Evolutionary conservation across 768 basidiomycete species (phyloP), one percentile per base, ranked within the genome.

Genomic region (Macrolepiota albuminosa): DNA sequence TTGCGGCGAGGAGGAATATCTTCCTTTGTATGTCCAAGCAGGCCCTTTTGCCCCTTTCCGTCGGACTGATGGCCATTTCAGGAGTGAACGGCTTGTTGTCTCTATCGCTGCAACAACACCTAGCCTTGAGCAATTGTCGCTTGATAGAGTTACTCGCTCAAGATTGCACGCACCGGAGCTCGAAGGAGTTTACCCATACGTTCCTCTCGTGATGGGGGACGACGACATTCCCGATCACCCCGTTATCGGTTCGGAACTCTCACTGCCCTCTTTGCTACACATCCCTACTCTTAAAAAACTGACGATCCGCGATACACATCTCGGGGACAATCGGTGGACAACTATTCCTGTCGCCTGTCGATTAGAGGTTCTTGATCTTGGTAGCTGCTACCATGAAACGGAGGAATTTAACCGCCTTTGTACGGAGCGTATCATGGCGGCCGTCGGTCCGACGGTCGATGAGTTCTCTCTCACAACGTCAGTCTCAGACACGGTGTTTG

Each of bases 21-120:
- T 69, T 18, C 82, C 81, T 40, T 70, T 84, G 82, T 82, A 69
- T 62, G 80, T 73, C n/a, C 39, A 13, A 42, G 11, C 10, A n/a
- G n/a, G 31, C 48, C 48, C 21, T 18, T 21, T 58, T 40, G 14
- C 42, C 61, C 60, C 24, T 58, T 47, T 55, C 48, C 45, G 40
- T 36, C 29, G 31, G 51, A 58, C 52, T 31, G 10, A 50, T 65
- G 37, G 63, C n/a, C 43, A 26, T 40, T 31, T 18, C 62, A 87
- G 85, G 73, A 86, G 84, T 71, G 88, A 91, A 68, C 78, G 88
- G 29, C 76, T 89, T 0, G 85, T 82, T 57, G 88, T 89, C 16
- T 80, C 84, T 6, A 84, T 91, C 61, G 87, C 87, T 0, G 81
- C 84, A 2, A 81, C 83, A 1, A 70, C 84, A 4, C 82, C 82